Base-by-base conservation (phyloP, 371 early-diverging fungal species). In the Haplosporangium sp. region DNA sequence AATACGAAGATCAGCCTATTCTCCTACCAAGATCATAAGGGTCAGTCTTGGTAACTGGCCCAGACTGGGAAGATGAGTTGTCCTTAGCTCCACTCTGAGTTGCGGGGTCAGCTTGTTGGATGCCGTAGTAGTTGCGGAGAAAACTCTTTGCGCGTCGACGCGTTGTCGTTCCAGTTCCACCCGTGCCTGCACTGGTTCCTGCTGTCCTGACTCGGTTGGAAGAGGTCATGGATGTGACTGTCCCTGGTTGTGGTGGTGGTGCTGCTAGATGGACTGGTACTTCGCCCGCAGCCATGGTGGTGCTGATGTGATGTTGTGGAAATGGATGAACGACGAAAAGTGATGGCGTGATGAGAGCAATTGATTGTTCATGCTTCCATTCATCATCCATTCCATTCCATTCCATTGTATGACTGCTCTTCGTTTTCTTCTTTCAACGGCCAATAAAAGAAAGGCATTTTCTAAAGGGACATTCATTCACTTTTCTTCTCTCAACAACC, bases 21-120 rank as follows among this genome's bases (percentile, higher is more conserved):
- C 13, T 43, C 43, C n/a, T 68, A 89, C 89, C 88, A 63, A 88
- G 74, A 63, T 90, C 89, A 58, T 87, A 81, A 7, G 90, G 88
- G 59, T 91, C 87, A 4, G 85, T 61, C 16, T 85, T 81, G 57
- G 82, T 63, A 37, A 58, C 66, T 10, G 69, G 45, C 10, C 62
- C 74, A 42, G 75, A n/a, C 16, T 63, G 64, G 2, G 52, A 43
- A 5, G 47, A 47, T 8, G 72, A 40, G 18, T 50, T 59, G 23
- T 69, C 74, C 37, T 66, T 65, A 5, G 59, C 36, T 2, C 73
- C 71, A 53, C 57, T 54, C 54, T 64, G 65, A 10, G 43, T 55
- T 1, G 55, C 20, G 42, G 59, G 20, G 43, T 74, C 62, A 16
- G 73, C 20, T 14, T 76, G 71, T 43, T 76, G 77, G 53, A 82